Conservation (phyloP, 345 rosid species). For the Geranium brycei region DNA sequence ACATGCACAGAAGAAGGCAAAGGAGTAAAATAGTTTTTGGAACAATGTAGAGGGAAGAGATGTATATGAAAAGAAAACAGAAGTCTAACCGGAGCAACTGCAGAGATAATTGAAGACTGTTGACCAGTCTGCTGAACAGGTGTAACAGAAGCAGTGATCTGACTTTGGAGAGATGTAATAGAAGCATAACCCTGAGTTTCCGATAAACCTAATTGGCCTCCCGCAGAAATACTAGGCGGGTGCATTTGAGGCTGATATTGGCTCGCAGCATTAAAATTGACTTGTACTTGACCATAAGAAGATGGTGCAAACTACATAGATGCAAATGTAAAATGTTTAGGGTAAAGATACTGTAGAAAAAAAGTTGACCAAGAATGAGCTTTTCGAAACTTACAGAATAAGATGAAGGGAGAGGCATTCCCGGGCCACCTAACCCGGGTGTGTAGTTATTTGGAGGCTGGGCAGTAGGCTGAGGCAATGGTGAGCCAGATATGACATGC, state of each 20-base stretch:
- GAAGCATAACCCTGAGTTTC: constrained; percentile 4
- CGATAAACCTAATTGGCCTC: constrained; percentile 33
- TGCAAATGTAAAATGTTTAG: constrained; percentile 10
- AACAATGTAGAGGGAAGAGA: neutral
- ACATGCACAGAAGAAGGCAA: constrained; percentile 2
- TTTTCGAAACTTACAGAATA: constrained; percentile 42
- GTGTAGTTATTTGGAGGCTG: constrained; percentile 36
- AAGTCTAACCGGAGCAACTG: constrained; percentile 26
- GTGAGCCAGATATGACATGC: constrained; percentile 36
- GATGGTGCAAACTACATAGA: constrained; percentile 50
- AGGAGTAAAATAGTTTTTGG: constrained; percentile 1
- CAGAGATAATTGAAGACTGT: constrained; percentile 28
- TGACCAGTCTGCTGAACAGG: constrained; percentile 31
- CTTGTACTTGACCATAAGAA: constrained; percentile 36
- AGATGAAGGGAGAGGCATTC: constrained; percentile 45
- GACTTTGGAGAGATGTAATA: constrained; percentile 12
- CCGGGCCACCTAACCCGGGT: constrained; percentile 45
- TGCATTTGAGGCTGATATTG: constrained; percentile 52
- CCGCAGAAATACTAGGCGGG: constrained; percentile 37
- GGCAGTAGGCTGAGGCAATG: constrained; percentile 36
- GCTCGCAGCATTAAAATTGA: constrained; percentile 20
- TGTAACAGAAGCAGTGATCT: constrained; percentile 22
- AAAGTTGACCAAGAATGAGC: constrained; percentile 6
- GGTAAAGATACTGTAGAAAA: constrained; percentile 8
- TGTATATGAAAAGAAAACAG: constrained; percentile 3